Evolutionary conservation across 2,329 filamentous ascomycete species (phyloP), one percentile per base, ranked within the genome.

Genomic region (Macroventuria anomochaeta): DNA sequence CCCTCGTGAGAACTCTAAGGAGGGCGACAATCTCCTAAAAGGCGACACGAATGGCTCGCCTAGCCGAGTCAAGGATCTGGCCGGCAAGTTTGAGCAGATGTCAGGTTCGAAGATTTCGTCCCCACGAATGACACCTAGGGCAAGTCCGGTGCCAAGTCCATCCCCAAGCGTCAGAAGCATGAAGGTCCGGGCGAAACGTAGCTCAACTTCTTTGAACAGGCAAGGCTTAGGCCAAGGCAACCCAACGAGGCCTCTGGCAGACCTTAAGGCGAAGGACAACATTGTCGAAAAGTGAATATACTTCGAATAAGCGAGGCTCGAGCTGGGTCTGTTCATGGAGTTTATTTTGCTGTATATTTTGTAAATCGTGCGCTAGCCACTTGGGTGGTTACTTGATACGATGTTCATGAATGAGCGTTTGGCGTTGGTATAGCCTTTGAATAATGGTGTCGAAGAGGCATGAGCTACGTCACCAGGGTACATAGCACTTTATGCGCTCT

Each of bases 51-150:
- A 37, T 10, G 33, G 53, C 5, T 61, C 64, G 3, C 59, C 66
- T 1, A 62, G 53, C 7, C 57, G 68, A 2, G 71, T 73, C 13
- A 69, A 62, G n/a, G 59, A 72, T 36, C 49, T 73, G 0, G 68
- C 67, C 1, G 69, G 68, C 0, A 62, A 53, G 2, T 73, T 72
- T 25, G 71, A 73, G 33, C 63, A 69, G 25, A 38, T 72, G 53
- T 50, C 51, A 3, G 33, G 18, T 13, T 28, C 38, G 10, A 43
- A 43, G 21, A 26, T 31, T 10, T 32, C 46, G 4, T 42, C 46
- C 6, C 34, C 48, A 25, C 33, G 21, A 2, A 48, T 34, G 13
- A 58, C 43, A 10, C 51, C 55, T 11, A 41, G 46, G 18, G 50
- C 55, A 13, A 58, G 50, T 28, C 55, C 55, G 13, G 41, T 51